Base-by-base conservation (phyloP, 306 rosid genomes). In the Prunus mume region DNA sequence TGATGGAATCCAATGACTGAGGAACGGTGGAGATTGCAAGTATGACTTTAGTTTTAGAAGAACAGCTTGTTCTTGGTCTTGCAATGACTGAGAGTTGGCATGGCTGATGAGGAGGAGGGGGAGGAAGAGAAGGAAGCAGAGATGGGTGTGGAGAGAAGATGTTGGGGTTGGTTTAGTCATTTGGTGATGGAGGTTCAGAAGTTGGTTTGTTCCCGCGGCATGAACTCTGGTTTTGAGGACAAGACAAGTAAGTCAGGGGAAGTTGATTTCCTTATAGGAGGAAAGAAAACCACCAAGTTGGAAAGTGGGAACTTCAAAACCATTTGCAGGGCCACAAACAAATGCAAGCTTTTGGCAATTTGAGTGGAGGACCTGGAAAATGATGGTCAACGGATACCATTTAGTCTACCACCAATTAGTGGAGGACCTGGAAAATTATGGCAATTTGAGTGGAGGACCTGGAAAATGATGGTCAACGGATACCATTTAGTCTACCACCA, bases 1-100 rank as follows among this genome's bases (percentile, higher is more conserved):
- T 3, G 73, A 69, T 64, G 79, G 45, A 1, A 0, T 85, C 98
- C 96, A 91, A 12, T 81, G 86, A 63, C 70, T 74, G 24, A 90
- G 81, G 0, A 47, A 74, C 0, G 86, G 47, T 10, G 91, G 88
- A 51, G 88, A 72, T 25, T 80, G 20, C 78, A 88, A 74, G 69
- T 81, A 74, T 6, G 82, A 76, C 69, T 89, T 88, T 25, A 89
- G 47, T 65, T 76, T 80, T 19, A 93, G 49, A 0, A 93, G 79
- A 71, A 77, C 65, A 49, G 58, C 80, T 61, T 75, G 88, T 73
- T 93, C 98, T 75, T 79, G 78, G 60, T 78, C 72, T 51, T 80
- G 74, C 13, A 87, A 78, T 24, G 73, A 54, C 28, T 86, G 83
- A 24, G 92, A 80, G 54, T 77, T 56, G 71, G 67, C 87, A 79